Conservation (phyloP, 108 stramenopile species). For the Licmophora abbreviata region DNA sequence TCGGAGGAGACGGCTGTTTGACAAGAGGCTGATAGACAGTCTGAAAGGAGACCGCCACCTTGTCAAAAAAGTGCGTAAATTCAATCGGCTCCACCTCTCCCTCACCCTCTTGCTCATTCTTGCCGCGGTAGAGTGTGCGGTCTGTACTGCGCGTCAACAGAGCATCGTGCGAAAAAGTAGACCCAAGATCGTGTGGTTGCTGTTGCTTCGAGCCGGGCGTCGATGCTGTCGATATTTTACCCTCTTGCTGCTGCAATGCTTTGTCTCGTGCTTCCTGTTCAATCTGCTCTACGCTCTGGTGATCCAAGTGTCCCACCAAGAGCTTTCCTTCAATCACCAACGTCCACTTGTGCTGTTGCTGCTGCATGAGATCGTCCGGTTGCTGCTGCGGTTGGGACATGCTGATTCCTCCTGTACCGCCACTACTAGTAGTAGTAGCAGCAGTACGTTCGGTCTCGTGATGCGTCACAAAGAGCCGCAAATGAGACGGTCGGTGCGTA, state of each 20-base stretch:
- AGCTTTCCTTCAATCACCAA: slow-evolving; percentile 69
- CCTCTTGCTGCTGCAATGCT: background rate
- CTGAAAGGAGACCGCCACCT: slow-evolving; percentile 48
- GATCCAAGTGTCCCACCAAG: slow-evolving; percentile 59
- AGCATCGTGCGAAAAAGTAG: no score
- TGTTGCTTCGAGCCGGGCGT: background rate
- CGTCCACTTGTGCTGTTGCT: slow-evolving; percentile 23
- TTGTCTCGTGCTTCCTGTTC: slow-evolving; percentile 23
- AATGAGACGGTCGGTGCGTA: slow-evolving; percentile 43
- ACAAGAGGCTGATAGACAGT: slow-evolving; percentile 34
- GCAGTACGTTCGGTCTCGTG: slow-evolving; percentile 10
- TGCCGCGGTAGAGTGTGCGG: slow-evolving; percentile 24
- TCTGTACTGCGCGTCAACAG: slow-evolving; percentile 14
- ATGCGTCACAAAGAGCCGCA: slow-evolving; percentile 67
- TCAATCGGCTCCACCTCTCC: slow-evolving; percentile 34
- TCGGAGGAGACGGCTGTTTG: slow-evolving; percentile 1
- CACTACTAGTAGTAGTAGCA: slow-evolving; percentile 1
- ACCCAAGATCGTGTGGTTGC: slow-evolving; percentile 11
- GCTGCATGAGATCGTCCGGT: background rate
- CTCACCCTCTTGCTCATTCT: slow-evolving; percentile 36
- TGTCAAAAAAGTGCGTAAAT: slow-evolving; percentile 78
- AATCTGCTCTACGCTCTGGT: slow-evolving; percentile 43
- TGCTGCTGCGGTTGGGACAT: slow-evolving; percentile 1
- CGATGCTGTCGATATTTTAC: background rate
- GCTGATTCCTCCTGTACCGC: background rate